Evolutionary conservation across 179 eudicot genomes (phyloP), one percentile per base, ranked within the genome.

Genomic region (Amaranthus tricolor): DNA sequence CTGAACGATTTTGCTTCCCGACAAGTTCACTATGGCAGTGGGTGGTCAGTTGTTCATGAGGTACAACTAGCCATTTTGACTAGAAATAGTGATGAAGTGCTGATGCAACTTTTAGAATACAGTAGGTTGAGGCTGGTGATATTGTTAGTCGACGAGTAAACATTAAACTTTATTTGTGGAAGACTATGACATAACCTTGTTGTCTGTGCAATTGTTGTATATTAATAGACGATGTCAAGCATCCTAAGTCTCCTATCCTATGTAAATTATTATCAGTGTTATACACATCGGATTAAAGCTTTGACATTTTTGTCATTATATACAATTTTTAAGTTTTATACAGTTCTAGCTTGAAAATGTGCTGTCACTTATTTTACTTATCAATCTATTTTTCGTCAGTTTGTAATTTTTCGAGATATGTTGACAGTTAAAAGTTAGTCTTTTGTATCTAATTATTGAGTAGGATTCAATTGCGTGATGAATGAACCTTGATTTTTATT

Each of bases 201-300:
- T 20, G n/a, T 64, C 49, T 19, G 59, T 66, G 66, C 62, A 62
- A 54, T 59, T 76, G 57, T 20, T 80, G 80, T 76, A 76, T 62
- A 72, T 66, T 66, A 61, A 49, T 66, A 69, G 73, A 63, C 61
- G 40, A 60, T 61, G 74, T 66, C 62, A 70, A 20, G 15, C 14
- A 65, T 66, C 72, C 45, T n/a, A 70, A 65, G 13, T 56, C 64
- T 62, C 16, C 47, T 2, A 48, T 62, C 16, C 47, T 2, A 48
- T 64, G 52, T 54, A 49, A 19, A 15, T 74, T 49, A 69, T 21
- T 63, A 48, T 55, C 43, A 24, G 51, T 52, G 20, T 20, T 74
- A 31, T 31, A 31, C 40, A 31, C 40, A 31, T 31, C 3, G 40
- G 40, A 31, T 31, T 31, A 31, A 31, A 31, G 40, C 40, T 31